Conservation (phyloP, 345 rosid genomes). For the Cardamine chenopodiifolia region DNA sequence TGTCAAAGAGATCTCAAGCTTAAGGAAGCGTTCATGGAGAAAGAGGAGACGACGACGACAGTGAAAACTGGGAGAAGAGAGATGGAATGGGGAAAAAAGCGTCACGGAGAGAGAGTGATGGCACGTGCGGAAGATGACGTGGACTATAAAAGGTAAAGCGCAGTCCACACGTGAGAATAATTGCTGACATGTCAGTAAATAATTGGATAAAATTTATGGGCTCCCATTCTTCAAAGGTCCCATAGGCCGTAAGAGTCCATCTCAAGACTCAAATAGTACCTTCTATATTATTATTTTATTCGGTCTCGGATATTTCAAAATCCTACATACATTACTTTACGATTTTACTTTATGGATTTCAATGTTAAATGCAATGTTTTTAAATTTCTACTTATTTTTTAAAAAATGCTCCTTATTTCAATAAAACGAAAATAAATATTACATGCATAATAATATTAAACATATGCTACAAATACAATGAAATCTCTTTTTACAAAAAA, state of each 20-base stretch:
- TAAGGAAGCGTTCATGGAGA: constrained; percentile 24
- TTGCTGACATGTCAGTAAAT: constrained; percentile 9
- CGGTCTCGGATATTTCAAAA: constrained; percentile 16
- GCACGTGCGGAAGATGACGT: constrained; percentile 32
- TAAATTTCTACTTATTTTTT: background rate
- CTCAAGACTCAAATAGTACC: constrained; percentile 21
- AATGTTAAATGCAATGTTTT: constrained; percentile 27
- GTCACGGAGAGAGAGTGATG: constrained; percentile 30
- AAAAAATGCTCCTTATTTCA: background rate
- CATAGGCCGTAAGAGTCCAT: background rate
- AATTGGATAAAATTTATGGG: constrained; percentile 16
- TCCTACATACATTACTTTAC: background rate
- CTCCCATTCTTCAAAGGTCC: constrained; percentile 10
- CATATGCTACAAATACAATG: background rate
- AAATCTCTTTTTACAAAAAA: no score
- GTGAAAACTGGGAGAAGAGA: constrained; percentile 8
- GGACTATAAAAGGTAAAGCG: background rate
- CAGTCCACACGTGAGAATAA: constrained; percentile 28
- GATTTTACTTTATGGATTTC: background rate
- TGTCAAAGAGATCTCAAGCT: constrained; percentile 23
- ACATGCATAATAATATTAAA: background rate
- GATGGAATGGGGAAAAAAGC: constrained; percentile 8
- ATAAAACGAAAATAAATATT: background rate
- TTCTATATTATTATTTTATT: constrained; percentile 19
- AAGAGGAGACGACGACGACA: constrained; percentile 34